phyloP scores from a whole-genome alignment of 129 eudicot genomes.

The Escallonia rubra region DNA sequence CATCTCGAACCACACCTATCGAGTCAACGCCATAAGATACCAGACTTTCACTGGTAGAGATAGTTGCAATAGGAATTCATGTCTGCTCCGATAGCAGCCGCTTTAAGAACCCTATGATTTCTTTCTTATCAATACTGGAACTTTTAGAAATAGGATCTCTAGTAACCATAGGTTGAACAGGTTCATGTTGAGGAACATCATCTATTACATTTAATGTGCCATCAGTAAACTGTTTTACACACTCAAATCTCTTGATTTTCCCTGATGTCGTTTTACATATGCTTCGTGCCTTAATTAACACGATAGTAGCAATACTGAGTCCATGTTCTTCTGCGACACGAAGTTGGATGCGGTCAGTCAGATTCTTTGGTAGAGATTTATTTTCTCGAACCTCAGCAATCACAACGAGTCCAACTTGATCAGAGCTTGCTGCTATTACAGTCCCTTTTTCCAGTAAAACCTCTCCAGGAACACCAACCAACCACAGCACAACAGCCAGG shows the following conservation, averaged over 20 bases:
- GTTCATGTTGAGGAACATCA: no score
- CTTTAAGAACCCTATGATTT: conserved; percentile 34
- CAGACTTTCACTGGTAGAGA: conserved; percentile 29
- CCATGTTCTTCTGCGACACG: conserved; percentile 45
- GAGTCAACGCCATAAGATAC: conserved; percentile 41
- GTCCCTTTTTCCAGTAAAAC: conserved; percentile 28
- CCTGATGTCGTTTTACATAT: conserved; percentile 45
- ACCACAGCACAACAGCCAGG: conserved; percentile 48
- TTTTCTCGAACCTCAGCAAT: conserved; percentile 42
- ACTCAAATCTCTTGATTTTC: conserved; percentile 40
- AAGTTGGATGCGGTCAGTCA: conserved; percentile 17
- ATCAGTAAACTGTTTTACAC: conserved; percentile 34
- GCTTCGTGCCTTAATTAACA: conserved; percentile 33
- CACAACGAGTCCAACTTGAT: conserved; percentile 39
- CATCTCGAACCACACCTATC: conserved; percentile 50
- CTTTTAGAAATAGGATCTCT: conserved; percentile 7
- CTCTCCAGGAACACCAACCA: conserved; percentile 44
- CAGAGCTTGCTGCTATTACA: conserved; percentile 18
- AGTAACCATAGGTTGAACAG: background rate
- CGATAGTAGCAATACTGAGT: conserved; percentile 28
- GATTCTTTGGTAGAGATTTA: conserved; percentile 10
- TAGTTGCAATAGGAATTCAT: conserved; percentile 24
- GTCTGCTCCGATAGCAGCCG: conserved; percentile 36
- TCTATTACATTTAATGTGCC: conserved; percentile 20
- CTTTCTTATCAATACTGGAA: conserved; percentile 20